Conservation (phyloP, 169 alveolate genomes). For the Plasmodium vinckei region DNA sequence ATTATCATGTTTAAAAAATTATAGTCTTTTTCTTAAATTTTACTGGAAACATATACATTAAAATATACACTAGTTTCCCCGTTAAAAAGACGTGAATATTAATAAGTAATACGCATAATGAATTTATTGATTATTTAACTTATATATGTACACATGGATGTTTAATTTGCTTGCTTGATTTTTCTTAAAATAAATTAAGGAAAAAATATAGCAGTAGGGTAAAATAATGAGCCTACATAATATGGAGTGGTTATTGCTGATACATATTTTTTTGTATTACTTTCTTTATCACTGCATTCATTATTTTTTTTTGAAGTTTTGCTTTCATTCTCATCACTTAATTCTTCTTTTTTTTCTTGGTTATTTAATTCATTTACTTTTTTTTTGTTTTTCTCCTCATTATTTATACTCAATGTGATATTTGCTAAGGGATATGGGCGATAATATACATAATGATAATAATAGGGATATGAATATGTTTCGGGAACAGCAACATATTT, state of each 20-base stretch:
- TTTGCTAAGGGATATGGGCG: background rate
- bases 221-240: conserved; percentile 12
- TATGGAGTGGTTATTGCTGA: conserved; percentile 23
- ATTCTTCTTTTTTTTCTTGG: conserved; percentile 19
- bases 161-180: background rate
- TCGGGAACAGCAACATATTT: conserved; percentile 46
- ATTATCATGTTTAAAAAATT: too few species aligned
- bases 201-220: conserved; percentile 37
- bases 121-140: too few species aligned
- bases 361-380: conserved; percentile 29
- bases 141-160: too few species aligned
- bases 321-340: background rate
- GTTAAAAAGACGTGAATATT: too few species aligned
- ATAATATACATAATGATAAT: conserved; percentile 39
- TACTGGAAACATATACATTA: too few species aligned
- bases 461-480: conserved; percentile 39
- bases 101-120: too few species aligned
- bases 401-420: background rate
- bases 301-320: conserved; percentile 43
- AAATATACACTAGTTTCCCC: too few species aligned
- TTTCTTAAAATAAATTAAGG: conserved; percentile 18
- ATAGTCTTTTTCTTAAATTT: too few species aligned
- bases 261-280: conserved; percentile 8
- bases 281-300: conserved; percentile 40
- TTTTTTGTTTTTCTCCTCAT: background rate